These are phyloP conservation scores for Vigna unguiculata DNA, from an alignment of 306 rosid species.

Conservation along the genomic window DNA sequence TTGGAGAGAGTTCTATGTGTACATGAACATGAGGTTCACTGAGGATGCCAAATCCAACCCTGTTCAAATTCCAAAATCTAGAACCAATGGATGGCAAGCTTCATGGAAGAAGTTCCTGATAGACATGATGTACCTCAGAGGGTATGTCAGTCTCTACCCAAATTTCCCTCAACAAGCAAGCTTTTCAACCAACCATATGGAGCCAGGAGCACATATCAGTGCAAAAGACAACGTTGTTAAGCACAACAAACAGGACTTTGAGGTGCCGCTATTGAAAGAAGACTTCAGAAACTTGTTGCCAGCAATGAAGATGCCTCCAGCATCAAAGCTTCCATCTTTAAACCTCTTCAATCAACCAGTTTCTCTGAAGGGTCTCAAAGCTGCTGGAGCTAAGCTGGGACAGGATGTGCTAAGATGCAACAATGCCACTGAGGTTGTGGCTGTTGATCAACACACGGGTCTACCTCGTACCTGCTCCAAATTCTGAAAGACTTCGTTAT, in stretches of 20 bases:
- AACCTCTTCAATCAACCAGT: conserved; percentile 87
- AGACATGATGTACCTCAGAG: conserved; percentile 98
- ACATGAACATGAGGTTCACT: conserved; percentile 92
- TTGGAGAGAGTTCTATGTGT: conserved; percentile 97
- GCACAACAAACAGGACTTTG: conserved; percentile 84
- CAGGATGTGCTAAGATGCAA: conserved; percentile 85
- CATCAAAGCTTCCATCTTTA: conserved; percentile 79
- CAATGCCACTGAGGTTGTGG: conserved; percentile 76
- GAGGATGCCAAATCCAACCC: conserved; percentile 83
- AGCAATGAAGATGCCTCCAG: conserved; percentile 76
- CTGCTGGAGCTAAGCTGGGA: conserved; percentile 93
- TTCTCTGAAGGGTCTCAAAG: conserved; percentile 83
- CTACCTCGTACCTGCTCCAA: conserved; percentile 72
- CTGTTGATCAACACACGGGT: conserved; percentile 79
- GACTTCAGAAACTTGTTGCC: conserved; percentile 73
- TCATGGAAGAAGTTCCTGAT: conserved; percentile 98
- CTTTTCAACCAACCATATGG: conserved; percentile 97
- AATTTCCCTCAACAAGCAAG: conserved; percentile 92
- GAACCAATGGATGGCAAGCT: conserved; percentile 99
- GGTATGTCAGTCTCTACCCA: conserved; percentile 91
- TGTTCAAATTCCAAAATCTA: conserved; percentile 90
- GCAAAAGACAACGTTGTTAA: conserved; percentile 81
- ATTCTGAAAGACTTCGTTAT: conserved; percentile 56
- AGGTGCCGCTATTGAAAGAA: conserved; percentile 82
- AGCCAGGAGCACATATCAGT: conserved; percentile 97